Conservation (phyloP, 495 filamentous ascomycete species). For the Aspergillus coremiiformis region DNA sequence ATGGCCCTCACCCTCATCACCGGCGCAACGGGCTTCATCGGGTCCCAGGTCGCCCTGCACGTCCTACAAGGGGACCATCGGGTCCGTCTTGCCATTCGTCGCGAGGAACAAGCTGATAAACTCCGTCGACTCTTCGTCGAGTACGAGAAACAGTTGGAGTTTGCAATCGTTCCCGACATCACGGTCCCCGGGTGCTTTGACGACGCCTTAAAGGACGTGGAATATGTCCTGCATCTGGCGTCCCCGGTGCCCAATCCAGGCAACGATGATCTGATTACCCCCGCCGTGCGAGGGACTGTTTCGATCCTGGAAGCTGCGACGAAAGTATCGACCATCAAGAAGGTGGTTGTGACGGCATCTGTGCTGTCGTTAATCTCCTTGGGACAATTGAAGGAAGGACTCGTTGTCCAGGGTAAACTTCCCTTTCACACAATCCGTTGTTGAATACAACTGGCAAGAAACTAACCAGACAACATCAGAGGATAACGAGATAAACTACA, state of each 20-base stretch:
- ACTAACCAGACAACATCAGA: not conserved
- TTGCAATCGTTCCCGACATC: constrained; percentile 44
- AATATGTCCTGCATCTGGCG: constrained; percentile 46
- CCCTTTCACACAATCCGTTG: not conserved
- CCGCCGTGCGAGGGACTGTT: constrained; percentile 30
- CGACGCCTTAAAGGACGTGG: constrained; percentile 36
- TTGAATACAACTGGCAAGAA: no score
- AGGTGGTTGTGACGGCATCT: constrained; percentile 39
- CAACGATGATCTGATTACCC: constrained; percentile 21
- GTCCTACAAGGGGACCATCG: constrained; percentile 17
- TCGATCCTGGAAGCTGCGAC: constrained; percentile 31
- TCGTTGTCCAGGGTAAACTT: not conserved
- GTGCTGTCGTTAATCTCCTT: constrained; percentile 23
- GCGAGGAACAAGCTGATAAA: constrained; percentile 15
- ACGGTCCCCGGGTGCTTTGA: constrained; percentile 36
- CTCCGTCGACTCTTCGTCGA: constrained; percentile 13
- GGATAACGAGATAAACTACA: not conserved
- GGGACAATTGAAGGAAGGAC: not conserved
- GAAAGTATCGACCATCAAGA: constrained; percentile 24
- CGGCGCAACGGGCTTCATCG: constrained; percentile 30
- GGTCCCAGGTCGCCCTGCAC: constrained; percentile 20
- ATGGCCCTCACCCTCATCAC: constrained; percentile 22
- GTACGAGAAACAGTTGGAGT: constrained; percentile 20
- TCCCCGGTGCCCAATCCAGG: constrained; percentile 28
- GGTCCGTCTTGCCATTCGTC: constrained; percentile 20